Evolutionary conservation across 768 basidiomycete genomes (phyloP).

Genomic region (Serendipita sp.): DNA sequence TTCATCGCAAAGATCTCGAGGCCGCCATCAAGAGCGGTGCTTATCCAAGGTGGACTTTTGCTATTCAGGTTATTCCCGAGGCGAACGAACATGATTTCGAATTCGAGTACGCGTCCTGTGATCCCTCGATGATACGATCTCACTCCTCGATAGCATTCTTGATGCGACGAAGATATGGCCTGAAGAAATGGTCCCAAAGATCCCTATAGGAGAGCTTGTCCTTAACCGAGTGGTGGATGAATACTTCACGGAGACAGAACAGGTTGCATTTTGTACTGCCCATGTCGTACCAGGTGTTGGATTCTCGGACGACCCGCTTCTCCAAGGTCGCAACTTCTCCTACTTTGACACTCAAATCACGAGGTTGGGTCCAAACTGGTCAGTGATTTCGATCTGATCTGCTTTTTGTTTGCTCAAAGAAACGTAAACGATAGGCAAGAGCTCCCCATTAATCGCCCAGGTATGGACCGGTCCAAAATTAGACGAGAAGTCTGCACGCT

Average conservation of each 20-base stretch:
- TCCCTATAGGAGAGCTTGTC: conserved; percentile 61
- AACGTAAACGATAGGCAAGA: conserved; percentile 17
- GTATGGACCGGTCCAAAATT: not conserved
- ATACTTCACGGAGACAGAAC: conserved; percentile 78
- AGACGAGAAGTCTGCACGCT: too few relatives aligned
- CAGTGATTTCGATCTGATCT: conserved; percentile 29
- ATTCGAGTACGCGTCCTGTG: conserved; percentile 47
- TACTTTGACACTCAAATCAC: conserved; percentile 78
- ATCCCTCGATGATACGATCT: too few relatives aligned
- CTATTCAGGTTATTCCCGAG: conserved; percentile 57
- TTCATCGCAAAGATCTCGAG: conserved; percentile 71
- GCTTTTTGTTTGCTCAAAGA: not conserved
- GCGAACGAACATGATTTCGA: conserved; percentile 66
- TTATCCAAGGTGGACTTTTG: conserved; percentile 65
- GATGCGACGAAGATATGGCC: conserved; percentile 83
- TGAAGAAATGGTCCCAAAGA: conserved; percentile 61
- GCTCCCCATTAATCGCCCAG: conserved; percentile 69
- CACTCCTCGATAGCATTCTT: conserved; percentile 29
- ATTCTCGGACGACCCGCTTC: conserved; percentile 60
- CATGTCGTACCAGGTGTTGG: conserved; percentile 42
- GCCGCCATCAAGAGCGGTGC: conserved; percentile 65
- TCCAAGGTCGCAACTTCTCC: conserved; percentile 76
- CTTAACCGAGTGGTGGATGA: conserved; percentile 45
- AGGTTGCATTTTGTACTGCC: conserved; percentile 73
- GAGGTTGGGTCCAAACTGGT: conserved; percentile 68